Base-by-base conservation (phyloP, 305 asterid species). In the Fraxinus floribunda region DNA sequence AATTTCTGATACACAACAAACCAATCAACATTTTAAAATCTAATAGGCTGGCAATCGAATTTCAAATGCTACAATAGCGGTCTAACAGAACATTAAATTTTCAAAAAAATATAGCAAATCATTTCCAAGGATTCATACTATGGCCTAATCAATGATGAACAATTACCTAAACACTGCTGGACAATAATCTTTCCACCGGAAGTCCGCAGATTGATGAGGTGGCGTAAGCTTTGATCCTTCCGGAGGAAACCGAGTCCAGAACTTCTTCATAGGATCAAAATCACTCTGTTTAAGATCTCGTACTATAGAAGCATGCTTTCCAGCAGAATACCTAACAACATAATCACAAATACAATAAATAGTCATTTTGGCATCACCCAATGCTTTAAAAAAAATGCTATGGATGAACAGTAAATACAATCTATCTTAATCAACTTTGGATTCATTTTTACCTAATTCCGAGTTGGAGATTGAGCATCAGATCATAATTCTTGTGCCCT, bases 171-270 rank as follows among this genome's bases (percentile, higher is more conserved):
- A 96, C 72, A 94, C 99, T 81, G 87, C 87, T 0, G 99, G 98
- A 75, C 98, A 93, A 84, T 96, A 96, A 87, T 96, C 99, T 90
- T 96, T 96, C 98, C 98, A 96, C 66, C 98, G 89, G 78, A 94
- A 96, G 41, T 96, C 99, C 20, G 62, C 74, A 0, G 98, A 94
- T 68, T 92, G 97, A 86, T 97, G 99, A 1, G 97, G 98, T 0
- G 98, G 97, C 0, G 98, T 94, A 76, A 83, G 83, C 82, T 97
- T 95, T 20, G 99, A 93, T 71, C 99, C 99, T 85, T 89, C 95
- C 0, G 97, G 81, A 2, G 97, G 94, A 88, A 94, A 97, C 86
- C 93, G 88, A 57, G 97, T 97, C 98, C 96, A 91, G 78, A 93
- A 93, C 91, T 94, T 97, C 87, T 94, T 97, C 83, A 86, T 97